Conservation (phyloP, 768 basidiomycete genomes). For the Lentinula guzmanii region DNA sequence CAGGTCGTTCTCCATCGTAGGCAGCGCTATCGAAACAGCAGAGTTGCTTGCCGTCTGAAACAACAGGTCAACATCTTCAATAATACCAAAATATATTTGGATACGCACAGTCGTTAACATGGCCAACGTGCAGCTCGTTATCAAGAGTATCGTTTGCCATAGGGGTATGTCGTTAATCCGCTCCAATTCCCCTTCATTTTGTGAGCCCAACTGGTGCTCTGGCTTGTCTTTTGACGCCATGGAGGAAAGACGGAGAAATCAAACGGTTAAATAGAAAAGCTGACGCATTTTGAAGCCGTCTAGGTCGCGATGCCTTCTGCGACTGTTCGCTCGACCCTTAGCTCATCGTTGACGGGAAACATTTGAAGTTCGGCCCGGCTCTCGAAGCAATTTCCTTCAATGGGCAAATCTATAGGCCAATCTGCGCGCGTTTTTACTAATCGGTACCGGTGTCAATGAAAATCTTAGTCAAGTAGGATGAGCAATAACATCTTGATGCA, state of each 20-base stretch:
- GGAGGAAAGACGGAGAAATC: background rate
- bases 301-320: background rate
- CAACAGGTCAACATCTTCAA: background rate
- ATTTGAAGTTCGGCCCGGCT: background rate
- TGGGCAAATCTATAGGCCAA: background rate
- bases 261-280: background rate
- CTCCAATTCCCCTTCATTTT: background rate
- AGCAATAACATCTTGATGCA: too few species aligned
- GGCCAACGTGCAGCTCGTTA: constrained; percentile 24
- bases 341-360: background rate
- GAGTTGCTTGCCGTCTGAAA: constrained; percentile 28
- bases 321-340: background rate
- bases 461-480: background rate
- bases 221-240: background rate
- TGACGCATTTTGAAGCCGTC: background rate
- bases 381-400: background rate
- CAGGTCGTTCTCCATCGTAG: constrained; percentile 45
- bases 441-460: background rate
- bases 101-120: constrained; percentile 29
- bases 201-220: background rate
- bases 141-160: constrained; percentile 1
- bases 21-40: constrained; percentile 44
- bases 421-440: background rate
- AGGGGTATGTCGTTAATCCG: background rate
- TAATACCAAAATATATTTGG: background rate